These are phyloP conservation scores for Inga laurina DNA, from an alignment of 306 rosid genomes.

Conservation along the genomic window DNA sequence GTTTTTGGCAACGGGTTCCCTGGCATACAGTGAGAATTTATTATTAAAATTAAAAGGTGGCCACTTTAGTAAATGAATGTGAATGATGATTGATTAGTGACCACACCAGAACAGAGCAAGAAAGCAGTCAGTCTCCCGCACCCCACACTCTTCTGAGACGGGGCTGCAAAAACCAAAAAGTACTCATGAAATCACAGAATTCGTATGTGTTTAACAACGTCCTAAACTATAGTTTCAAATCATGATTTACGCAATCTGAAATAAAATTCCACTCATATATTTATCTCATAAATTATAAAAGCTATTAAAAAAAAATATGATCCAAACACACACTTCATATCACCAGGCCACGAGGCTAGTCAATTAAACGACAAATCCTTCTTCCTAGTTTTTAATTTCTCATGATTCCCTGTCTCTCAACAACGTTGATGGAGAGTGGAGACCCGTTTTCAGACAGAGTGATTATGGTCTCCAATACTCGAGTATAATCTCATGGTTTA, in stretches of 20 bases:
- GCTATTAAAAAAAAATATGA: too few species aligned
- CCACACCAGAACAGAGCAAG: conserved; percentile 21
- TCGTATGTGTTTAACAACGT: too few species aligned
- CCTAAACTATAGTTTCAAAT: too few species aligned
- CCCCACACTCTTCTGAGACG: conserved; percentile 15
- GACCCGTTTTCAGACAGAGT: conserved; percentile 1
- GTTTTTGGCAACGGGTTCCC: background rate
- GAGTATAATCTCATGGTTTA: background rate
- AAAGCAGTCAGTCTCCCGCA: conserved; percentile 33
- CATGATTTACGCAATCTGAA: too few species aligned
- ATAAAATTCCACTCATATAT: too few species aligned
- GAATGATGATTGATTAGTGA: background rate
- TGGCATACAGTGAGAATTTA: background rate
- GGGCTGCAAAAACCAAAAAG: conserved; percentile 14
- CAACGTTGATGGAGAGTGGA: background rate
- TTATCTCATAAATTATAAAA: too few species aligned
- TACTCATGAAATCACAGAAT: conserved; percentile 21
- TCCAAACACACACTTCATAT: too few species aligned
- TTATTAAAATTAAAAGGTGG: conserved; percentile 1
- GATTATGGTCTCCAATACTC: background rate
- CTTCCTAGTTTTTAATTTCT: background rate
- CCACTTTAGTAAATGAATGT: background rate
- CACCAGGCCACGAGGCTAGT: background rate
- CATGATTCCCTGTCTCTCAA: background rate
- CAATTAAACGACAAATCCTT: background rate